Base-by-base conservation (phyloP, 2,329 filamentous ascomycete genomes). In the Pseudogymnoascus sp. region DNA sequence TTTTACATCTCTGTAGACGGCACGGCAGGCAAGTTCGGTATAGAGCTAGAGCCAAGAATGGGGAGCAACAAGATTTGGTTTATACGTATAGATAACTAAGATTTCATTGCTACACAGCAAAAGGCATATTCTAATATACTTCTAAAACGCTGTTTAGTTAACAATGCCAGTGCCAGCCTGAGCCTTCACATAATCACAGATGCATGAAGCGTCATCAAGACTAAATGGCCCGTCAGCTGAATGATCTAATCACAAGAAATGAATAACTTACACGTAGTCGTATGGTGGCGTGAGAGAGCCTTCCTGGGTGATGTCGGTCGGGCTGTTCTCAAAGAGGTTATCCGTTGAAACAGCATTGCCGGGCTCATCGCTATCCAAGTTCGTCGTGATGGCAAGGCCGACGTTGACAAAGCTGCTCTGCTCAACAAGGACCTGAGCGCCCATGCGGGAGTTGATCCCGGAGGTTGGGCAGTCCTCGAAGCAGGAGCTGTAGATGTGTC, bases 401-500 rank as follows among this genome's bases (percentile, higher is more conserved):
- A 61, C 59, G 31, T 61, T 61, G 31, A 12, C n/a, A 11, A 61
- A 61, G 59, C 47, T 54, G 47, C 23, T 31, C 26, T 54, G 47
- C 47, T 86, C 80, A 29, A 86, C 77, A 23, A 85, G 78, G 12
- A 85, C 75, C 71, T 85, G 78, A n/a, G 83, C 82, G 10, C 79
- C 80, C 69, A 80, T 76, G 63, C 82, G 80, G 61, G 81, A 80
- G 76, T 85, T 85, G 76, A 86, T 79, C 60, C 79, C 82, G 45
- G 80, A 79, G 57, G 73, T 76, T 61, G 75, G 72, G 67, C 79
- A 69, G 68, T 75, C 73, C 26, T 54, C 47, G 71, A 76, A 77
- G 73, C 77, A 80, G 71, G 76, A 79, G 78, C 83, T 86, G 77
- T 80, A 83, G 68, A 83, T 72, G 75, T 89, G 86, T 11, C 77